Conservation (phyloP, 2,329 filamentous ascomycete genomes). For the Cercospora sp. region DNA sequence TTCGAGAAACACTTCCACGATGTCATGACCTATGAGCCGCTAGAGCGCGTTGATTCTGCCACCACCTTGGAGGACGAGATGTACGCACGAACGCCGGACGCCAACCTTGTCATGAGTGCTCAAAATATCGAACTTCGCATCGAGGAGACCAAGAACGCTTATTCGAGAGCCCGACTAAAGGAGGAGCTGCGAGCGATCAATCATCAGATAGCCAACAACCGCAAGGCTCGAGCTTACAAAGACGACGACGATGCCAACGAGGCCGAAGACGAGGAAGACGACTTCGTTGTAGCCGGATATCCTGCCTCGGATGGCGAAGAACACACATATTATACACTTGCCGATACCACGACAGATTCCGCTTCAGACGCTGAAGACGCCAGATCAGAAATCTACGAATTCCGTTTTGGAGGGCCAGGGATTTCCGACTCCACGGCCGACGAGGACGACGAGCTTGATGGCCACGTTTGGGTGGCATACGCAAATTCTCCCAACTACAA, state of each 20-base stretch:
- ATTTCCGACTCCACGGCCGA: conserved; percentile 28
- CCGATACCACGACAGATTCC: conserved; percentile 35
- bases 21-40: conserved; percentile 30
- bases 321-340: conserved; percentile 37
- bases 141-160: conserved; percentile 37
- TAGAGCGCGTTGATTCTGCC: conserved; percentile 11
- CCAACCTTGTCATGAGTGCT: conserved; percentile 34
- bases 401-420: conserved; percentile 28
- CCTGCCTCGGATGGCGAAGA: conserved; percentile 37
- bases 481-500: conserved; percentile 32
- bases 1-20: conserved; percentile 48
- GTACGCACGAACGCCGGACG: conserved; percentile 23
- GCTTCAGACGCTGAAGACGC: conserved; percentile 32
- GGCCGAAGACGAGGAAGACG: conserved; percentile 32
- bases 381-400: conserved; percentile 35
- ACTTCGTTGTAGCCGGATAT: conserved; percentile 35
- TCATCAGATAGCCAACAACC: conserved; percentile 37
- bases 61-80: conserved; percentile 16
- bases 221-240: conserved; percentile 32
- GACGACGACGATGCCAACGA: conserved; percentile 33
- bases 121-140: conserved; percentile 40
- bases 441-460: conserved; percentile 27
- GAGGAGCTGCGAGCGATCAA: conserved; percentile 38
- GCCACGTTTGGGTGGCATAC: conserved; percentile 19
- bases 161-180: conserved; percentile 35